A percentile compares a stretch with the other conserved stretches of the same genome.
Evolutionary conservation across 1,284 basidiomycete genomes (phyloP).

Genomic region (Polyporus tsugae): DNA sequence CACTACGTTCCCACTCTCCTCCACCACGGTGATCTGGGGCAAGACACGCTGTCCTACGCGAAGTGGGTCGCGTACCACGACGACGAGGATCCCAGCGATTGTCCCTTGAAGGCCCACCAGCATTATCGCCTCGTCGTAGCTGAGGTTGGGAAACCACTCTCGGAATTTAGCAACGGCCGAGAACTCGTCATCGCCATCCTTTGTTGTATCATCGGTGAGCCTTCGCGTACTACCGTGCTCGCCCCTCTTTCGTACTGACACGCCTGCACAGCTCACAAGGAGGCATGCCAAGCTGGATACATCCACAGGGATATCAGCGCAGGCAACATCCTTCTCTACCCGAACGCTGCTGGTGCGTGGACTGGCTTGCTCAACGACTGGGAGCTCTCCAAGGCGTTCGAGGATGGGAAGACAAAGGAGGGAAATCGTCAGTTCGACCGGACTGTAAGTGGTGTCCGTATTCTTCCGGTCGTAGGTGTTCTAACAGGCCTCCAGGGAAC

Average conservation of each 20-base stretch:
- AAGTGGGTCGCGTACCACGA: constrained; percentile 1
- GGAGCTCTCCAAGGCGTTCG: constrained; percentile 17
- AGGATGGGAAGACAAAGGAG: background rate
- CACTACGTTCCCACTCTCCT: constrained; percentile 29
- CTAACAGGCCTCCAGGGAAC: constrained; percentile 15
- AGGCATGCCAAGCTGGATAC: constrained; percentile 6
- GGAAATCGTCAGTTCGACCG: constrained; percentile 12
- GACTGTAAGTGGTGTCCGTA: constrained; percentile 6
- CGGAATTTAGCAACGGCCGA: constrained; percentile 4
- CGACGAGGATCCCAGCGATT: background rate
- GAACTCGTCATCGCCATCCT: constrained; percentile 1
- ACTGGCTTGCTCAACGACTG: constrained; percentile 13
- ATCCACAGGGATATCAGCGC: constrained; percentile 26
- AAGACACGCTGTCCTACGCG: background rate
- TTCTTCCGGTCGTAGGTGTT: background rate
- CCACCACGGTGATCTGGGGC: constrained; percentile 22
- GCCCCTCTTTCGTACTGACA: background rate
- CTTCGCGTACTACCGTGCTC: no score
- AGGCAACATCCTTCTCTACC: constrained; percentile 20
- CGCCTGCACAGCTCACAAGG: constrained; percentile 2
- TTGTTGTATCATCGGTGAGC: constrained; percentile 8
- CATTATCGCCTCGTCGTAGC: constrained; percentile 27
- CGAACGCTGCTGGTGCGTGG: background rate
- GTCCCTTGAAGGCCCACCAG: constrained; percentile 16
- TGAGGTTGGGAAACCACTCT: constrained; percentile 24